Conservation (phyloP, 23 red algal species). For the Gracilaria vermiculophylla region DNA sequence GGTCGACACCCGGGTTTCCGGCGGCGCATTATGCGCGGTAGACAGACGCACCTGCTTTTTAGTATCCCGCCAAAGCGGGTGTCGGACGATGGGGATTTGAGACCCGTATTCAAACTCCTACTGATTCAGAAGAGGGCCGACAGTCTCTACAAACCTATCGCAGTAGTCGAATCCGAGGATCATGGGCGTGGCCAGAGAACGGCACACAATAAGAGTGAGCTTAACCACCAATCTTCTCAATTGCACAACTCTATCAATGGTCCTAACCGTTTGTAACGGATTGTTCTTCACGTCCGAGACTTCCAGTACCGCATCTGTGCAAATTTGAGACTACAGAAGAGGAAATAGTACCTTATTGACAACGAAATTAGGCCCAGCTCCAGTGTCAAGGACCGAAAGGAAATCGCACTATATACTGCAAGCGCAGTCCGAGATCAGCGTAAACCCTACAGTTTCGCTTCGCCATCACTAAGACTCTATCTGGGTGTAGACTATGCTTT, state of each 20-base stretch:
- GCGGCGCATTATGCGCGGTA: background rate
- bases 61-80: background rate
- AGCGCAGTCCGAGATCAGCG: too few species aligned
- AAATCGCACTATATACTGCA: too few species aligned
- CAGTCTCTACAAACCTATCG: conserved; percentile 9
- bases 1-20: too few species aligned
- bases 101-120: conserved; percentile 12
- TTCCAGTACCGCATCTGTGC: background rate
- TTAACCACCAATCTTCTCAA: background rate
- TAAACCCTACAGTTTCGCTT: too few species aligned
- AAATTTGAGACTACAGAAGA: too few species aligned
- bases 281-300: conserved; percentile 12
- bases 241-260: background rate
- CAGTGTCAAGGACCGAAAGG: too few species aligned
- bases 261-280: background rate
- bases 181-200: background rate
- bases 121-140: background rate
- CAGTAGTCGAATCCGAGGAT: conserved; percentile 18
- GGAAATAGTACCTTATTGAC: background rate
- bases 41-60: background rate
- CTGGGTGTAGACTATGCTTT: too few species aligned
- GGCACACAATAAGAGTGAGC: background rate
- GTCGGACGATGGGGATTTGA: background rate
- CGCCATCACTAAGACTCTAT: too few species aligned
- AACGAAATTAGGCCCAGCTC: too few species aligned